Evolutionary conservation across 306 rosid species (phyloP).

Genomic region (Lathyrus oleraceus): DNA sequence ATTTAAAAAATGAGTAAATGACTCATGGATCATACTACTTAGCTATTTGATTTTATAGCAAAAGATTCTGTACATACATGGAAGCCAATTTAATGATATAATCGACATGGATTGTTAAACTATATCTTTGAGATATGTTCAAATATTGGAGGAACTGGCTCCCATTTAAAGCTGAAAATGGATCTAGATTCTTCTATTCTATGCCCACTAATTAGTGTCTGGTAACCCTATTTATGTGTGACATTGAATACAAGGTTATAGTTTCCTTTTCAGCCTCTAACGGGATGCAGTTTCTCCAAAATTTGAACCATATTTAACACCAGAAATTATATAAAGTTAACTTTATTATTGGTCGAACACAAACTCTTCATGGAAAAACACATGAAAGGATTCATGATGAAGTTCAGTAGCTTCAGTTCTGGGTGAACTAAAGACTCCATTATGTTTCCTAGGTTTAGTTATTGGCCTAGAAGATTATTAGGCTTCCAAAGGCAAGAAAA

Average conservation of each 20-base stretch:
- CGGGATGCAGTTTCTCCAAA: background rate
- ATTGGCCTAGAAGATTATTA: too few species aligned
- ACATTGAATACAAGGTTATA: background rate
- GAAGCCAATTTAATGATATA: background rate
- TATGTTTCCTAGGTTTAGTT: too few species aligned
- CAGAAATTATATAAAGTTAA: background rate
- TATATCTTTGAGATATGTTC: background rate
- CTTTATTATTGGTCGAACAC: background rate
- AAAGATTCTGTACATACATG: background rate
- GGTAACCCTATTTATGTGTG: background rate
- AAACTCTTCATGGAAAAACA: background rate
- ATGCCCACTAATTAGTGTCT: background rate
- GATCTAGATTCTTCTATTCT: background rate
- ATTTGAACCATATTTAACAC: background rate
- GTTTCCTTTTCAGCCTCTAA: background rate
- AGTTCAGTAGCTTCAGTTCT: background rate
- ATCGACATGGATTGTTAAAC: too few species aligned
- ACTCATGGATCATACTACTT: background rate
- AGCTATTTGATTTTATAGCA: slow-evolving; percentile 15
- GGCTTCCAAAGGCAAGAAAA: background rate
- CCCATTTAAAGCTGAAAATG: background rate
- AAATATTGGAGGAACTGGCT: background rate
- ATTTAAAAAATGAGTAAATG: background rate
- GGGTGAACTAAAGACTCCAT: too few species aligned
- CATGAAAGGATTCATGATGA: background rate